Base-by-base conservation (phyloP, 1,284 basidiomycete species). In the Papiliotrema nemorosa region DNA sequence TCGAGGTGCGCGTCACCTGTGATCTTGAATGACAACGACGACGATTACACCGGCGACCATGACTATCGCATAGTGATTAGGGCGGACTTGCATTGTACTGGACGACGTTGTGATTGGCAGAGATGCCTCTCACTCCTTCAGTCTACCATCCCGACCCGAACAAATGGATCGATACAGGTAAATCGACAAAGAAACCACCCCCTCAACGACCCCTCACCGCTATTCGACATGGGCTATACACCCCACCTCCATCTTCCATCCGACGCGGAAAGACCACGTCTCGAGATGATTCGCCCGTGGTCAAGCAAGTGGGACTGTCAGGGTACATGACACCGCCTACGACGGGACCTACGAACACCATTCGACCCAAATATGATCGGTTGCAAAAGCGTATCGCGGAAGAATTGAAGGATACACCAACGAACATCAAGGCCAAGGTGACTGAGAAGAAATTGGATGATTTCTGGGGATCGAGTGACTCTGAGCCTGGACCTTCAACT, bases 121-220 rank as follows among this genome's bases (percentile, higher is more conserved):
- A n/a, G n/a, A 38, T 38, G 62, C 55, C 51, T 27, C 49, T 52
- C 3, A 50, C 47, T 37, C 56, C 52, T 26, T 36, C 49, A 24
- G 49, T 54, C 26, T 52, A 53, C 27, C 44, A 45, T 3, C 67
- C 67, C 18, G 63, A 69, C 40, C 67, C 66, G 1, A 57, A 54
- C 35, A 63, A 63, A 35, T 72, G 69, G 69, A 59, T 70, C 39
- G 51, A 61, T 25, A 63, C 62, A 16, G 21, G 35, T 12, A 29
- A 44, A 13, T 51, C 51, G 5, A 33, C 55, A 7, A 29, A 12
- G 7, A 22, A 53, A n/a, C 12, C 52, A 21, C 44, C 42, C 2
- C 10, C 49, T 14, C 62, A 66, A 51, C 50, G 62, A 42, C 64
- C 62, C 1, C 49, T 66, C 12, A 35, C 52, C 39, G 16, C 57